phyloP scores from a whole-genome alignment of 768 basidiomycete species.

The Lactifluus piperatus region DNA sequence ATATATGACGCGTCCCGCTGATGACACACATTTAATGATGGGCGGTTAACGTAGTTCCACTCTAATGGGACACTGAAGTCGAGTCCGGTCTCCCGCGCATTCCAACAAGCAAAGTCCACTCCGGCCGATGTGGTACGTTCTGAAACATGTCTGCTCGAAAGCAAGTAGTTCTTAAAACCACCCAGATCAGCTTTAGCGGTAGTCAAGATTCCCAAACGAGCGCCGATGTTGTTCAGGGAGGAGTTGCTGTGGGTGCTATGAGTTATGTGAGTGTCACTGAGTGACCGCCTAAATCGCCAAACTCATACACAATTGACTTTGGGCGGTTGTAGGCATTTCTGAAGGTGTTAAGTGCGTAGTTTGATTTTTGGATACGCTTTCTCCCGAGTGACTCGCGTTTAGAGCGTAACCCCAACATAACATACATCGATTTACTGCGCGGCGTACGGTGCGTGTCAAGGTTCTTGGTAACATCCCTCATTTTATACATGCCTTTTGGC shows the following conservation, averaged over 20 bases:
- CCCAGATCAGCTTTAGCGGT: constrained; percentile 76
- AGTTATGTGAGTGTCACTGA: constrained; percentile 64
- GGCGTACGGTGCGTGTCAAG: constrained; percentile 9
- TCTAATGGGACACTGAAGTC: constrained; percentile 26
- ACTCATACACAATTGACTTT: not conserved
- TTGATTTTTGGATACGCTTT: not conserved
- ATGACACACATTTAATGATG: not conserved
- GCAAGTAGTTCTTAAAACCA: not conserved
- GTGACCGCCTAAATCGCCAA: not conserved
- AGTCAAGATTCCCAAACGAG: constrained; percentile 80
- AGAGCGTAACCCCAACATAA: constrained; percentile 33
- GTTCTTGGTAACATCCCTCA: not conserved
- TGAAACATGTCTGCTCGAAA: not conserved
- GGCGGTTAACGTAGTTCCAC: constrained; percentile 23
- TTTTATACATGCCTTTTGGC: not conserved
- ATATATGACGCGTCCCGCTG: not conserved
- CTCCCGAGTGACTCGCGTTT: not conserved
- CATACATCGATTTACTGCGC: constrained; percentile 12
- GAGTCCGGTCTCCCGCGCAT: constrained; percentile 23
- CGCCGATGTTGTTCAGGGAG: constrained; percentile 62
- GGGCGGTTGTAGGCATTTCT: constrained; percentile 44
- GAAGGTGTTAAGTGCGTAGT: constrained; percentile 38
- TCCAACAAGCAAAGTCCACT: constrained; percentile 42
- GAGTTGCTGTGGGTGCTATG: constrained; percentile 70
- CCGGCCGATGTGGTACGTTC: constrained; percentile 75